phyloP scores from a whole-genome alignment of 2,329 filamentous ascomycete species.

The Diplodia mutila region DNA sequence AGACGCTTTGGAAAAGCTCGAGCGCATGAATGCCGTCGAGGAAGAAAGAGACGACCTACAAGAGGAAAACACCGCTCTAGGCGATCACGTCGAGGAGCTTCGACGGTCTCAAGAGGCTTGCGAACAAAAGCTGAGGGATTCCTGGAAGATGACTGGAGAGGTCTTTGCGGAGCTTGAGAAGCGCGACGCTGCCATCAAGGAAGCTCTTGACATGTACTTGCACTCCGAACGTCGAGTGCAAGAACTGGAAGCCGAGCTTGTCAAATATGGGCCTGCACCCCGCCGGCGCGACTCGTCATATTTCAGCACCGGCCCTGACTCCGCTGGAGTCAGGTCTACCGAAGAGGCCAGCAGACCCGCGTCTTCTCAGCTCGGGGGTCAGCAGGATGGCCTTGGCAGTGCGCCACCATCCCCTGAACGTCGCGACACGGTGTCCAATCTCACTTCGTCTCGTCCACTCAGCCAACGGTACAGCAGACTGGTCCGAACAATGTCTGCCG shows the following conservation, averaged over 20 bases:
- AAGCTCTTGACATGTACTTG: constrained; percentile 23
- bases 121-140: constrained; percentile 19
- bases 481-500: constrained; percentile 16
- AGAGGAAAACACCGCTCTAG: constrained; percentile 19
- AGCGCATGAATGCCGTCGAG: constrained; percentile 2
- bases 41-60: constrained; percentile 19
- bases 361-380: neutral
- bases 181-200: constrained; percentile 24
- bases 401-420: neutral
- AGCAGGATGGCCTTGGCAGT: neutral
- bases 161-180: constrained; percentile 23
- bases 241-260: constrained; percentile 13
- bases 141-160: constrained; percentile 20
- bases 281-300: constrained; percentile 10
- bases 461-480: constrained; percentile 18
- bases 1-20: constrained; percentile 24
- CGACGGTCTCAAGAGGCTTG: neutral
- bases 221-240: constrained; percentile 11
- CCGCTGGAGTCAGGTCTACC: neutral
- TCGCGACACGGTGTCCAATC: neutral
- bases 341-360: neutral
- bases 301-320: constrained; percentile 18
- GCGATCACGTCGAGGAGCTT: constrained; percentile 10
- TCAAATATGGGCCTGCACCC: neutral
- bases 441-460: neutral